phyloP scores from a whole-genome alignment of 1,284 basidiomycete species.

The Moesziomyces globuligerus region DNA sequence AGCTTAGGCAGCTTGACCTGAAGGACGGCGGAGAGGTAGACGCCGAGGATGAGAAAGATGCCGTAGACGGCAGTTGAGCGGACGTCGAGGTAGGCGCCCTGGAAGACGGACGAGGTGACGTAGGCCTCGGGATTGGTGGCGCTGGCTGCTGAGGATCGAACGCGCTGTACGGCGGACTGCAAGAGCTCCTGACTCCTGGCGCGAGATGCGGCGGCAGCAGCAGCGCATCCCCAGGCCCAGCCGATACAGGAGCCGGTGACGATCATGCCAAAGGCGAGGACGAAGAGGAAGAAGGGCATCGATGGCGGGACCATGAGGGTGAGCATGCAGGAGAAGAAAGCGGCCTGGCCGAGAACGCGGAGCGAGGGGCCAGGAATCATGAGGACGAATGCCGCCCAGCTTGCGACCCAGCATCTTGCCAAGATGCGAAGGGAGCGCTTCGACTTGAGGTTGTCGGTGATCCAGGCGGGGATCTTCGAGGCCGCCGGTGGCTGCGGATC shows the following conservation, averaged over 20 bases:
- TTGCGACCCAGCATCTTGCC: conserved; percentile 62
- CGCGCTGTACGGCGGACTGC: conserved; percentile 70
- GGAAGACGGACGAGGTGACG: conserved; percentile 71
- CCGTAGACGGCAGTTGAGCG: conserved; percentile 73
- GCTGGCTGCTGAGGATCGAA: conserved; percentile 61
- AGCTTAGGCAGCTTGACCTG: conserved; percentile 76
- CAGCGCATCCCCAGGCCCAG: conserved; percentile 79
- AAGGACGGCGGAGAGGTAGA: conserved; percentile 74
- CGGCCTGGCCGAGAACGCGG: conserved; percentile 58
- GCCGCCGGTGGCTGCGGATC: neutral
- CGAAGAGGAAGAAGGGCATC: conserved; percentile 59
- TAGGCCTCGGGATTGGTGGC: conserved; percentile 61
- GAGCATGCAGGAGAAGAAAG: conserved; percentile 61
- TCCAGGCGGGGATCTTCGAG: conserved; percentile 43
- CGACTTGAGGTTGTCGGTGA: conserved; percentile 43
- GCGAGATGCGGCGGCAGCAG: conserved; percentile 76
- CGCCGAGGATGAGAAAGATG: conserved; percentile 76
- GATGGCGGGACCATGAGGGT: conserved; percentile 62
- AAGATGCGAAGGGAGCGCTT: conserved; percentile 37
- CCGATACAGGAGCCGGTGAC: conserved; percentile 75
- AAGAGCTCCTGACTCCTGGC: conserved; percentile 73
- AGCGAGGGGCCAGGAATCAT: conserved; percentile 57
- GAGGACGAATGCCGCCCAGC: conserved; percentile 60
- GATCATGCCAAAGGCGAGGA: conserved; percentile 71
- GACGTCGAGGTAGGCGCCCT: conserved; percentile 77